Evolutionary conservation across 2,329 filamentous ascomycete genomes (phyloP), one percentile per base, ranked within the genome.

Genomic region (Ilyonectria destructans): DNA sequence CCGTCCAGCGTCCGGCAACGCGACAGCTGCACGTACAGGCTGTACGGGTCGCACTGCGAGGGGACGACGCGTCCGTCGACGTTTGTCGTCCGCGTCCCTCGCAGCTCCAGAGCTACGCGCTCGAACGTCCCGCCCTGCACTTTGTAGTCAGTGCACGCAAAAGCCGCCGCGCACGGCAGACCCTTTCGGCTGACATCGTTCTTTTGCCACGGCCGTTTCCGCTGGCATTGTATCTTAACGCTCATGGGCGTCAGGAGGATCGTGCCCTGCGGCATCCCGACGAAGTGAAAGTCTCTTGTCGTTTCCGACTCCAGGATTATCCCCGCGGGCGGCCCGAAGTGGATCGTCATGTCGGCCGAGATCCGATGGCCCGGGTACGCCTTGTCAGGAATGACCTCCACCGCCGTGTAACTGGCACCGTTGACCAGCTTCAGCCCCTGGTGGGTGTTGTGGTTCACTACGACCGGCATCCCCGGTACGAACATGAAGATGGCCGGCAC

Each of bases 121-220:
- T 23, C 21, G 21, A 23, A 23, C 21, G 45, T 48, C 17, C 21
- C 17, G 45, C 45, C 21, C 21, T 48, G 45, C 17, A 48, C 45
- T n/a, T 48, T 48, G 45, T 48, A 48, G 45, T 48, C 45, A 8
- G 17, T 48, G 17, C 45, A 48, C 17, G 45, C 45, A 23, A 48
- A 48, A 48, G 45, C 17, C 45, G 45, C 17, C 17, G 45, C 45
- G 5, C 45, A 48, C 9, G 45, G 45, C 17, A 48, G 17, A n/a
- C 45, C 45, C 8, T 23, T n/a, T 15, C 45, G 45, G 17, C 45
- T 48, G 45, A 48, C 45, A 48, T 48, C 45, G 45, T 48, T 48
- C 45, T 48, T 12, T 15, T 48, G 45, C 45, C 45, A 48, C 45
- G 45, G 45, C 45, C 45, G 45, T 23, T 48, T 48, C 45, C 45